Evolutionary conservation across 306 rosid genomes (phyloP).

Genomic region (Sindora glabra): DNA sequence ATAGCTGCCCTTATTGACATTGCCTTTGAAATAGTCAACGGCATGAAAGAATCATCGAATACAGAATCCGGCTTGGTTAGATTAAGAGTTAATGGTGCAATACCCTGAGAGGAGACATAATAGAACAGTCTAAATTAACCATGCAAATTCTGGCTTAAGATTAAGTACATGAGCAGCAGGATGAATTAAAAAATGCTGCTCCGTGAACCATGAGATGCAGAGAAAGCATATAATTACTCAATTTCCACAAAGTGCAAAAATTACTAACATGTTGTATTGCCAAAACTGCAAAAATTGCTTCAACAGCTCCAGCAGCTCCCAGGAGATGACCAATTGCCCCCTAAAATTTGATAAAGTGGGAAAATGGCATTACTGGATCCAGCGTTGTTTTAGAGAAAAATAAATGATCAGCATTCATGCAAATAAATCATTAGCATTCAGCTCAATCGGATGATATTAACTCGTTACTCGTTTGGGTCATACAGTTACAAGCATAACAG

Average conservation of each 20-base stretch:
- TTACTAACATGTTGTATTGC: slow-evolving; percentile 55
- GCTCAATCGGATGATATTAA: background rate
- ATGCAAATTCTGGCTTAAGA: slow-evolving; percentile 4
- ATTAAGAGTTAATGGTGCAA: slow-evolving; percentile 87
- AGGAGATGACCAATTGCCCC: slow-evolving; percentile 94
- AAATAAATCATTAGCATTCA: too few species aligned
- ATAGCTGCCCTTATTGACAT: slow-evolving; percentile 65
- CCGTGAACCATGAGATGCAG: background rate
- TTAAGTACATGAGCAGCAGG: background rate
- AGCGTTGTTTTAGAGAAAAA: background rate
- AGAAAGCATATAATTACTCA: background rate
- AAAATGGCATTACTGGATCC: background rate
- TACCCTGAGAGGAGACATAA: slow-evolving; percentile 50
- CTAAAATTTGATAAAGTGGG: slow-evolving; percentile 28
- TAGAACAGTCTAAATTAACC: background rate
- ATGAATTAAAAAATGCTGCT: slow-evolving; percentile 5
- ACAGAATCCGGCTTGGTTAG: slow-evolving; percentile 74
- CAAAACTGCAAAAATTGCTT: slow-evolving; percentile 86
- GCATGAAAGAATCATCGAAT: slow-evolving; percentile 58
- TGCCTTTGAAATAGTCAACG: slow-evolving; percentile 51
- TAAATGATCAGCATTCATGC: background rate
- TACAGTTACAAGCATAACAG: background rate
- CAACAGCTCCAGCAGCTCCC: slow-evolving; percentile 97
- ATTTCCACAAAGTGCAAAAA: background rate
- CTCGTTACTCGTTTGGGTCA: background rate